Evolutionary conservation across 768 basidiomycete species (phyloP).

Genomic region (Pilatotrama ljubarskyi): DNA sequence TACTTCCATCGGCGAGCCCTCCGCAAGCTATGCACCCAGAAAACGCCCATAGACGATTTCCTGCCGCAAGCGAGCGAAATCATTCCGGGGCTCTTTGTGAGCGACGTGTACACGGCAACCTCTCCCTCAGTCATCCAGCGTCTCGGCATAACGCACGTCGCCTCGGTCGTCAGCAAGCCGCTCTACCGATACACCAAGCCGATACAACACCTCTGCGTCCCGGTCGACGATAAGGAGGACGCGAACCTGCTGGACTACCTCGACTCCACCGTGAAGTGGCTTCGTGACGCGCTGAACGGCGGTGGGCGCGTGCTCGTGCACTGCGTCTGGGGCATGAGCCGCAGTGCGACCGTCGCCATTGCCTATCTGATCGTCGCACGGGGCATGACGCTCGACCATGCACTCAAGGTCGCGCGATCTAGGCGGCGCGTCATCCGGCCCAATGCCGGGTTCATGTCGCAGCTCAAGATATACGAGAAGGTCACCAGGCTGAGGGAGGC

Average conservation of each 20-base stretch:
- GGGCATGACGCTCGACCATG: conserved; percentile 29
- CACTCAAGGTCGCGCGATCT: conserved; percentile 25
- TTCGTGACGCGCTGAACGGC: conserved; percentile 43
- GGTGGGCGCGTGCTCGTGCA: conserved; percentile 30
- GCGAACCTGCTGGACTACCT: conserved; percentile 46
- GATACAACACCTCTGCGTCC: conserved; percentile 53
- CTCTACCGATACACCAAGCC: conserved; percentile 36
- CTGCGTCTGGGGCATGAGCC: conserved; percentile 34
- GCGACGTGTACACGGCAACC: conserved; percentile 32
- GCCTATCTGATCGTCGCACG: conserved; percentile 33
- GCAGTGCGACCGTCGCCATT: conserved; percentile 30
- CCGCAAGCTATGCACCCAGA: conserved; percentile 24
- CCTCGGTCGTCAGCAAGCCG: conserved; percentile 24
- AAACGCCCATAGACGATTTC: conserved; percentile 25
- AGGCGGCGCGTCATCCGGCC: conserved; percentile 31
- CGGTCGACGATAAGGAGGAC: conserved; percentile 41
- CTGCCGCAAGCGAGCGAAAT: conserved; percentile 32
- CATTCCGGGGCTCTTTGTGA: conserved; percentile 31
- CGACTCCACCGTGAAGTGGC: conserved; percentile 48
- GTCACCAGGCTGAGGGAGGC: conserved; percentile 11
- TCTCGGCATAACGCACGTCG: conserved; percentile 34
- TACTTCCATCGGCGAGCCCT: conserved; percentile 26
- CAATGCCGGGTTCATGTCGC: conserved; percentile 35
- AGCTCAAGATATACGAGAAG: conserved; percentile 29
- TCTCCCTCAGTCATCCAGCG: conserved; percentile 20